Percentiles rank a stretch among this genome's conserved stretches.
Conservation (phyloP, 1,284 basidiomycete genomes). For the Vanrija sp. region DNA sequence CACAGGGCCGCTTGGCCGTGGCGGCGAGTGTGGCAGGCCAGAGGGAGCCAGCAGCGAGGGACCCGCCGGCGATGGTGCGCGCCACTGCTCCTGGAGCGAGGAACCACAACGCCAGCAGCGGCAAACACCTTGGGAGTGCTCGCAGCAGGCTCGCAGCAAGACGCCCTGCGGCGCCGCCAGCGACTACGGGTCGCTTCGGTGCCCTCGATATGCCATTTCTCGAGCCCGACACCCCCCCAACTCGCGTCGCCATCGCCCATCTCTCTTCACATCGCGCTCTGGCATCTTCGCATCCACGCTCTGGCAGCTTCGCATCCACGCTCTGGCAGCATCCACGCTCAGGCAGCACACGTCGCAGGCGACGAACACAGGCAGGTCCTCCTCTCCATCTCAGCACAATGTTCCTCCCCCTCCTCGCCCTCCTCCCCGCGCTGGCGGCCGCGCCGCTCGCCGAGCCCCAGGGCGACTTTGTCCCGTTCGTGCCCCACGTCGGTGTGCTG, state of each 20-base stretch:
- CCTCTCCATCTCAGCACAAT: background rate
- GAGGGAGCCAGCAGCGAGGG: too few relatives aligned
- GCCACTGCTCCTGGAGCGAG: too few relatives aligned
- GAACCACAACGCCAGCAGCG: too few relatives aligned
- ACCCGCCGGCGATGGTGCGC: too few relatives aligned
- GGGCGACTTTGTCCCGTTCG: background rate
- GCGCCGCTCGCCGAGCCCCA: background rate
- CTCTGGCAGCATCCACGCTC: background rate
- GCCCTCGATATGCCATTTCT: background rate
- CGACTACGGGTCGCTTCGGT: too few relatives aligned
- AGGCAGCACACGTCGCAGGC: background rate
- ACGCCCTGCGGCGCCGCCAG: too few relatives aligned
- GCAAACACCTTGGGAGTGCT: too few relatives aligned
- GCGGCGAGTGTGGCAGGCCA: too few relatives aligned
- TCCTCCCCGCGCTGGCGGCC: slow-evolving; percentile 11
- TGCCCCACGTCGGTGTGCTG: background rate
- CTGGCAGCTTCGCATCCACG: background rate
- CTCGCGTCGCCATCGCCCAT: too few relatives aligned
- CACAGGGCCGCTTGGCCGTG: too few relatives aligned
- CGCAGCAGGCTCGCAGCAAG: too few relatives aligned
- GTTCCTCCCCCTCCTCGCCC: slow-evolving; percentile 15
- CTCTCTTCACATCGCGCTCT: too few relatives aligned
- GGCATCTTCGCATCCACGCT: background rate
- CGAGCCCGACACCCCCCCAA: background rate
- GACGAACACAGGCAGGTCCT: background rate